Evolutionary conservation across 371 early-diverging fungal genomes (phyloP).

Genomic region (Paraphysoderma sedebokerense): DNA sequence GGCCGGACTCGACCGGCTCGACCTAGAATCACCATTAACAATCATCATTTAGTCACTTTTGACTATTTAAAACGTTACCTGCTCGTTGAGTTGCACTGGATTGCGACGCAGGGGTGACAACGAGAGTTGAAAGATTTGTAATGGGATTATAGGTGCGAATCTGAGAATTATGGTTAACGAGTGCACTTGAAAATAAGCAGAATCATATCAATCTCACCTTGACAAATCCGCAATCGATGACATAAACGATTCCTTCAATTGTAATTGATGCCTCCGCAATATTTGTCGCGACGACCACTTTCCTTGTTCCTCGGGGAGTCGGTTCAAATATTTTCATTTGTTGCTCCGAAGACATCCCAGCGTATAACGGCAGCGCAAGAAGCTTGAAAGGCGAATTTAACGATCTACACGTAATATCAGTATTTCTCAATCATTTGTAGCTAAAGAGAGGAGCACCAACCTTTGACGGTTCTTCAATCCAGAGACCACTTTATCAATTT

Average conservation of each 20-base stretch:
- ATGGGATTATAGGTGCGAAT: constrained; percentile 42
- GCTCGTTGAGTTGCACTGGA: constrained; percentile 61
- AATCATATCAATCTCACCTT: constrained; percentile 53
- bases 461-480: constrained; percentile 16
- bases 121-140: constrained; percentile 38
- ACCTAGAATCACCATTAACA: too few species aligned
- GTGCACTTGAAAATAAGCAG: too few species aligned
- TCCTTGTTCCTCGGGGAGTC: constrained; percentile 52
- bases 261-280: constrained; percentile 77
- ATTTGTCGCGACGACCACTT: constrained; percentile 66
- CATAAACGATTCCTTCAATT: constrained; percentile 64
- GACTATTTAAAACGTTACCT: too few species aligned
- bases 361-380: constrained; percentile 68
- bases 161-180: too few species aligned
- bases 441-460: neutral
- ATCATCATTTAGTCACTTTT: too few species aligned
- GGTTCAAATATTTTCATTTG: constrained; percentile 49
- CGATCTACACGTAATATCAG: too few species aligned
- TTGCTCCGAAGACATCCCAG: constrained; percentile 68
- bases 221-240: constrained; percentile 67
- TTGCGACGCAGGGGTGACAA: constrained; percentile 41
- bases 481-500: constrained; percentile 46
- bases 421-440: neutral
- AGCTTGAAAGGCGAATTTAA: constrained; percentile 12
- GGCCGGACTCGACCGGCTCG: constrained; percentile 56